phyloP scores from a whole-genome alignment of 2,329 filamentous ascomycete species.

The Fusarium austroafricanum region DNA sequence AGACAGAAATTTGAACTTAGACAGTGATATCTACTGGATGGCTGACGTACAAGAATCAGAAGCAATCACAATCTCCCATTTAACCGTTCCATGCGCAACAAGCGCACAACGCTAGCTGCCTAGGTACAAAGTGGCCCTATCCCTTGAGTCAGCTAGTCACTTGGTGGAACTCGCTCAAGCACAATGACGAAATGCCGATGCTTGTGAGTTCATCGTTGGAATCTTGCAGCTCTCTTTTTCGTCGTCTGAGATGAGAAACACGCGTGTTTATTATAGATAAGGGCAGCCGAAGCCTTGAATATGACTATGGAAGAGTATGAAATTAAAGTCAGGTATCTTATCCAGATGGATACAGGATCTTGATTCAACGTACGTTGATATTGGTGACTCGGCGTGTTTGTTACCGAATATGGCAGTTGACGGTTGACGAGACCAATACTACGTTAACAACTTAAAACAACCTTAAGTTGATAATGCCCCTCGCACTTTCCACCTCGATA shows the following conservation, averaged over 20 bases:
- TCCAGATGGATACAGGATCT: not conserved
- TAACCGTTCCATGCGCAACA: conserved; percentile 25
- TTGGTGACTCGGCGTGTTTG: conserved; percentile 27
- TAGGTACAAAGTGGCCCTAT: conserved; percentile 20
- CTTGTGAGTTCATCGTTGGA: not conserved
- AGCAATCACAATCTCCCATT: conserved; percentile 2
- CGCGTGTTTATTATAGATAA: not conserved
- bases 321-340: not conserved
- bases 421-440: conserved; percentile 18
- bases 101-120: conserved; percentile 22
- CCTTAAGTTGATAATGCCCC: conserved; percentile 1
- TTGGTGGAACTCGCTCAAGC: conserved; percentile 9
- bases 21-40: too few species aligned
- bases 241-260: not conserved
- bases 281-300: not conserved
- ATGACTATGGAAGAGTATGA: not conserved
- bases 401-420: conserved; percentile 28
- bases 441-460: conserved; percentile 20
- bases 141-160: conserved; percentile 17
- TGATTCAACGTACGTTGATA: not conserved
- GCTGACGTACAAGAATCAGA: not conserved
- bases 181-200: conserved; percentile 34
- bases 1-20: not conserved
- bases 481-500: not conserved
- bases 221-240: not conserved